These are phyloP conservation scores for Saturnispora sanitii DNA, from an alignment of 805 yeast species.

Conservation along the genomic window DNA sequence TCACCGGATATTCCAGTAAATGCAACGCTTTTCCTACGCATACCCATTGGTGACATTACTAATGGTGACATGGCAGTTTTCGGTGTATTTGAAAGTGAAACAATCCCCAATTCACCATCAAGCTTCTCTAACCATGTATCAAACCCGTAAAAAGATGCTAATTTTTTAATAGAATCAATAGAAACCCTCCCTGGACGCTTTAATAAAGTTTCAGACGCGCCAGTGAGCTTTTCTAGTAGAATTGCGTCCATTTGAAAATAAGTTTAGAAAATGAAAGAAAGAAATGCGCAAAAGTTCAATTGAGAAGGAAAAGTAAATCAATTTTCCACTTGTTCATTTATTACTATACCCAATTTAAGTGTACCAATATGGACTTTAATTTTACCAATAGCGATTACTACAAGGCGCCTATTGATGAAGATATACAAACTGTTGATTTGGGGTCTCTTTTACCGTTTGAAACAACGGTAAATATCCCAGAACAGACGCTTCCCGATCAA, in stretches of 20 bases:
- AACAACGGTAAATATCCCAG: background rate
- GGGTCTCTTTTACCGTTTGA: background rate
- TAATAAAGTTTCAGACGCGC: conserved; percentile 25
- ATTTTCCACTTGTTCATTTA: too few species aligned
- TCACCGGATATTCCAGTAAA: too few species aligned
- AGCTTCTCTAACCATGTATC: conserved; percentile 28
- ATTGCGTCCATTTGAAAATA: conserved; percentile 24
- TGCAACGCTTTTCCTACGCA: background rate
- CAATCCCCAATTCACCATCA: conserved; percentile 5
- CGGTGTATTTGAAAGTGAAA: conserved; percentile 6
- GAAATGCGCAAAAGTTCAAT: background rate
- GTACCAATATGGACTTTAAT: background rate
- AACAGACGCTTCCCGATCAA: background rate
- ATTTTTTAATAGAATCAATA: conserved; percentile 25
- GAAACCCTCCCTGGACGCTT: conserved; percentile 29
- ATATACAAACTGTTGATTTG: background rate
- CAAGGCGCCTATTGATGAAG: background rate
- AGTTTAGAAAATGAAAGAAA: too few species aligned
- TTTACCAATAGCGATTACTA: background rate
- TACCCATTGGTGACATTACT: background rate
- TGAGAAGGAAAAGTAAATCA: too few species aligned
- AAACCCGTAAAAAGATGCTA: conserved; percentile 30
- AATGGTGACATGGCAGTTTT: conserved; percentile 7
- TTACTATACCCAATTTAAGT: too few species aligned
- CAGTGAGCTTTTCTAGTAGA: conserved; percentile 24